Evolutionary conservation across 306 rosid species (phyloP), one percentile per base, ranked within the genome.

Genomic region (Vicia villosa): DNA sequence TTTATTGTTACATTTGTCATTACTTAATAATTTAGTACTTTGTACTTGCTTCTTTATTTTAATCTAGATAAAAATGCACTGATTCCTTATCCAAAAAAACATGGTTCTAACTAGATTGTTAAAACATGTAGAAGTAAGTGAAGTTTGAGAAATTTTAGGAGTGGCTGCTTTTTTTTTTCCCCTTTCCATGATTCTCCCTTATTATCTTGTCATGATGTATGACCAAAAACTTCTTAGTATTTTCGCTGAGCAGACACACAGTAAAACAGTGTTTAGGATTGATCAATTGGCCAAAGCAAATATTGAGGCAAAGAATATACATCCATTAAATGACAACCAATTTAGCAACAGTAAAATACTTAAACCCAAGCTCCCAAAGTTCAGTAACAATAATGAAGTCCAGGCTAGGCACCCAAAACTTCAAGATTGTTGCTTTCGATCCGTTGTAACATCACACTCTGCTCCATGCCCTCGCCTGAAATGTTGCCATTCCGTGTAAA

Each of bases 221-320:
- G 74, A 60, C 22, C 21, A 47, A 19, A 78, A 72, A 63, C 59
- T 46, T 65, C 60, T 19, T 32, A 12, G 69, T 36, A 64, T 57
- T 70, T 78, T 59, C 69, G 19, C 41, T 26, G 64, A 66, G 70
- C 51, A 56, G 12, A 77, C 74, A 16, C 45, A 16, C 12, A 28
- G 2, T 38, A 16, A 38, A 65, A 45, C 66, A 38, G 22, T 40
- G 38, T 72, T 40, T 68, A 58, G 52, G 65, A 72, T 72, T 66
- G 59, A 49, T 66, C 50, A 15, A 72, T 57, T 61, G 11, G 43
- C 54, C 65, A 30, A 49, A 21, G 11, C 51, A 38, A 50, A 66
- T 72, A 40, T 8, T 51, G 66, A 66, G 42, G 43, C 28, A 59
- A 67, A 78, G 74, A 73, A 67, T 61, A 68, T 78, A 68, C 79